These are phyloP conservation scores for Suillus fuscotomentosus DNA, from an alignment of 768 basidiomycete genomes.

Conservation along the genomic window DNA sequence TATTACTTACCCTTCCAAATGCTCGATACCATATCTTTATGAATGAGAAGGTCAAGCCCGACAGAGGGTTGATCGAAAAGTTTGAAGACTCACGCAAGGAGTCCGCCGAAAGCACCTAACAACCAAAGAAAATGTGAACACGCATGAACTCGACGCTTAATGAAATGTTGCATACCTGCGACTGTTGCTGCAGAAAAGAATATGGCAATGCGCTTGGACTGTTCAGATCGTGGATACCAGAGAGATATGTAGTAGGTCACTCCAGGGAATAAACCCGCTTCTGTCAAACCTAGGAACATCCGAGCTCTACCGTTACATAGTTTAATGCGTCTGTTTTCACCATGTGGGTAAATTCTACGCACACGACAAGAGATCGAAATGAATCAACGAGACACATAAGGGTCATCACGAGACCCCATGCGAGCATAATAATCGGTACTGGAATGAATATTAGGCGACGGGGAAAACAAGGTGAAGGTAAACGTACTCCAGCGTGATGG, in stretches of 20 bases:
- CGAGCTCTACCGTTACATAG: conserved; percentile 28
- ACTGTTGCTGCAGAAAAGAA: conserved; percentile 64
- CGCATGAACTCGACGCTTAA: too few species aligned
- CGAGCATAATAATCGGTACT: conserved; percentile 41
- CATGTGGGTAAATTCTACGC: conserved; percentile 11
- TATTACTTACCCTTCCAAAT: conserved; percentile 30
- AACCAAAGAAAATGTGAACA: background rate
- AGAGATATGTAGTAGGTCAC: conserved; percentile 48
- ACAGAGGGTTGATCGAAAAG: background rate
- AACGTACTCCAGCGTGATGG: conserved; percentile 37
- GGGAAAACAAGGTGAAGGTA: background rate
- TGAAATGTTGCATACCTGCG: conserved; percentile 34
- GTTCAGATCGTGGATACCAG: conserved; percentile 61
- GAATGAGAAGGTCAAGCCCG: background rate
- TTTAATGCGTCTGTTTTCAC: background rate
- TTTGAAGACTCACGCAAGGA: conserved; percentile 38
- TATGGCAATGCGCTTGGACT: conserved; percentile 56
- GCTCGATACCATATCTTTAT: conserved; percentile 34
- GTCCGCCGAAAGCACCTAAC: conserved; percentile 44
- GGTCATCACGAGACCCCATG: conserved; percentile 39
- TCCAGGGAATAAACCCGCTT: conserved; percentile 44
- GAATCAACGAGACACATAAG: conserved; percentile 38
- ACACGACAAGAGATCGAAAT: conserved; percentile 30
- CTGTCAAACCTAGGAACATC: conserved; percentile 45
- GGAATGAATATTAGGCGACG: conserved; percentile 11